Conservation (phyloP, 2,329 filamentous ascomycete genomes). For the Fusarium subtropicale region DNA sequence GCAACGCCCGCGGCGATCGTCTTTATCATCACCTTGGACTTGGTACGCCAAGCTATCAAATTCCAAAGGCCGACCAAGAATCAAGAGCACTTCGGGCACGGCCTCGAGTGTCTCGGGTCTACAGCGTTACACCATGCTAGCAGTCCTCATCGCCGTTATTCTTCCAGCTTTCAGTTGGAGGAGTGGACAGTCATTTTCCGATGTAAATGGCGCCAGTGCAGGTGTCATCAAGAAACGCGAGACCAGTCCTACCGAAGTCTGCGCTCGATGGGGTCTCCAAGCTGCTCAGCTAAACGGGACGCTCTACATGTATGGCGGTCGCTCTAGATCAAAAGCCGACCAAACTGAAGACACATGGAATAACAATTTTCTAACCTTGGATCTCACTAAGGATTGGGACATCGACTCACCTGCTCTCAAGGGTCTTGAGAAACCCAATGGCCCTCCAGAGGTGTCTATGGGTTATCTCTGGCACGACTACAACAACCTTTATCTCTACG, state of each 20-base stretch:
- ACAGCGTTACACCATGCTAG: conserved; percentile 61
- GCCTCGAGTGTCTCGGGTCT: conserved; percentile 57
- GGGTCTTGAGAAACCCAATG: conserved; percentile 72
- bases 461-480: conserved; percentile 83
- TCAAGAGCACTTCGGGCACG: conserved; percentile 58
- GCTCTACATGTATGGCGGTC: conserved; percentile 80
- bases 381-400: conserved; percentile 79
- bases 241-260: conserved; percentile 59
- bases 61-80: conserved; percentile 54
- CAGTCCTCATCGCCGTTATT: conserved; percentile 62
- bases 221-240: conserved; percentile 54
- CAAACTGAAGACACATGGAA: conserved; percentile 78
- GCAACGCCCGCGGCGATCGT: conserved; percentile 29
- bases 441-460: conserved; percentile 76
- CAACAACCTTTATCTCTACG: conserved; percentile 77
- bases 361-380: conserved; percentile 78
- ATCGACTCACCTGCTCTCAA: conserved; percentile 71
- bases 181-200: conserved; percentile 53
- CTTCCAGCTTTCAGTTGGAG: conserved; percentile 60
- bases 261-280: conserved; percentile 74
- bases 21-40: conserved; percentile 45
- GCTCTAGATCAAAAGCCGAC: conserved; percentile 66
- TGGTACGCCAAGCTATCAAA: conserved; percentile 61
- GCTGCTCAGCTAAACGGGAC: conserved; percentile 79
- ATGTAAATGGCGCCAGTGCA: conserved; percentile 60